Evolutionary conservation across 495 filamentous ascomycete species (phyloP), one percentile per base, ranked within the genome.

Genomic region (Talaromyces proteolyticus): DNA sequence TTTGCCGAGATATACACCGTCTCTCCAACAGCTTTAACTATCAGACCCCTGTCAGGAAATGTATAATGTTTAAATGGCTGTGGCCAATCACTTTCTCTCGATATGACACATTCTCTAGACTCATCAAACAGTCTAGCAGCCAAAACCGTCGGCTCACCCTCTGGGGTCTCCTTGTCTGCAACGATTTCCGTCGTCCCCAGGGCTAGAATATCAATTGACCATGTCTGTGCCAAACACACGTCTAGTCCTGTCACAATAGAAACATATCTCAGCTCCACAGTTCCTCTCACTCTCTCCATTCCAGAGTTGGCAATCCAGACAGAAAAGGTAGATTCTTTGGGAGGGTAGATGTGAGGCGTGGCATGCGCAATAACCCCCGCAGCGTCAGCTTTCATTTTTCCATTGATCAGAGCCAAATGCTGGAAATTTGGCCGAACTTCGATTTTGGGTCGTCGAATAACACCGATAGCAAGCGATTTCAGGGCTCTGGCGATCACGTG

Each of bases 21-120:
- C 6, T 21, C n/a, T 2, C 42, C 53, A 2, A 59, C 39, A 37
- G 53, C 44, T 47, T 61, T 61, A 20, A 73, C 47, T 4, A 60
- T 56, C 1, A 68, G 60, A 26, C 62, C 64, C 19, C 62, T 63
- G 20, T 72, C 61, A 0, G 72, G 69, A 26, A 92, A 75, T 53
- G 86, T 79, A 38, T 89, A 71, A 56, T 95, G 90, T 72, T 95
- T 95, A 53, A 96, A 75, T 26, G 91, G 91, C 59, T 96, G 89
- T 1, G 89, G 89, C 89, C 93, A 96, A 67, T 93, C 89, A 44
- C 91, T 80, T 53, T 88, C 84, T 21, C 91, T 71, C 2, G 89
- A 86, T 3, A 91, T 70, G 24, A 89, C 63, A 34, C 8, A 34
- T 23, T 72, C 62, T 4, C 77, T 80, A 4, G 29, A 4, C 23